Evolutionary conservation across 2,329 filamentous ascomycete species (phyloP), one percentile per base, ranked within the genome.

Genomic region (Colletotrichum tabaci): DNA sequence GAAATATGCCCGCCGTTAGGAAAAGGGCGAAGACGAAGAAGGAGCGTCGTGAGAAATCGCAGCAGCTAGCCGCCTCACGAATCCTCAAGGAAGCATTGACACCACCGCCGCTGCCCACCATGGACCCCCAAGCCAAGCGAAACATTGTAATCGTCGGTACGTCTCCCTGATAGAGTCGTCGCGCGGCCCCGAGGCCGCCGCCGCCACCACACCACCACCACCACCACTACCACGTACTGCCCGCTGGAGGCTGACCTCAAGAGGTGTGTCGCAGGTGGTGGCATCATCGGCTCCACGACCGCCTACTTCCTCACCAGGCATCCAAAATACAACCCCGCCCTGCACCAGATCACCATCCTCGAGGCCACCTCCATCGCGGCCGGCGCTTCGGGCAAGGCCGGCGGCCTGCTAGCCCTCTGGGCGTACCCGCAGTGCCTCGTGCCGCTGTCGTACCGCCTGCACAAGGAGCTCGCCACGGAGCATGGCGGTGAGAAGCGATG

Each of bases 311-410:
- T 98, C 53, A 96, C 95, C 2, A 91, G 94, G 74, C 95, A 98
- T 80, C 91, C 94, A 38, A 91, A 89, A 40, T 98, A 93, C 84
- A 88, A 96, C 80, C 90, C 91, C 52, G 82, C 88, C 26, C 88
- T 89, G 64, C 94, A 98, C 80, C 91, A 87, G 64, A 92, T 98
- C 77, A 97, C 93, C 1, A 86, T 99, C 40, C 87, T 98, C 66
- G 96, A 99, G 85, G 95, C 96, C 0, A 91, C 91, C 3, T 87
- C 91, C 55, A 92, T 98, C 74, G 96, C 96, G 8, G 90, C 94
- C n/a, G 96, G 94, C 30, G 96, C 96, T 47, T 98, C 95, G 10
- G 96, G 96, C 50, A 98, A 98, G 83, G 96, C 96, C 0, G 96
- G 96, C 18, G 96, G 96, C 1, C 87, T 99, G 5, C 87, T 99